Base-by-base conservation (phyloP, 2,329 filamentous ascomycete genomes). In the Furcasterigmium furcatum region DNA sequence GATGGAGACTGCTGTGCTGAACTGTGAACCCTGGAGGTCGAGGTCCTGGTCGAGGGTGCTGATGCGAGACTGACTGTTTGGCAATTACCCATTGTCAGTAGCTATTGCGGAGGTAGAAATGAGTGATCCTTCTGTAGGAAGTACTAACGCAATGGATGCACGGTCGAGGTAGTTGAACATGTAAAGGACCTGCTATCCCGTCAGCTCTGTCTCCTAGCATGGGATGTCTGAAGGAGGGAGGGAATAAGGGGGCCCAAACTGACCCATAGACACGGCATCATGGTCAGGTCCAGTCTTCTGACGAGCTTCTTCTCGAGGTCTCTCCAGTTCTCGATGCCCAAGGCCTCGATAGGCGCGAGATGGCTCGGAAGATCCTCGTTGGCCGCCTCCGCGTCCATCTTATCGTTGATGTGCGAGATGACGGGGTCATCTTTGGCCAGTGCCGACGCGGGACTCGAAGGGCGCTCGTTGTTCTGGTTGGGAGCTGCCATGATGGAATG, bases 111-210 rank as follows among this genome's bases (percentile, higher is more conserved):
- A n/a, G 24, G 7, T 27, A 7, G 24, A 27, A 27, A 27, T 27
- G 24, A 7, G 24, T 12, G 5, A 46, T 46, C 24, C 24, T 7
- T 27, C 7, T 7, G 24, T 7, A 2, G 1, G 7, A 8, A 13
- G 30, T 14, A 34, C 30, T 5, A 20, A 55, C 52, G 53, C 50
- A 38, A 57, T 55, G 12, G 51, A 52, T 38, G 51, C 51, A n/a
- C 53, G 42, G 25, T 56, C 55, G 4, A 57, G 41, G 25, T 56
- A 56, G 45, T 56, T 57, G 42, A 55, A 54, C 3, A 57, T 25
- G 25, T 56, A 57, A 2, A 57, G 44, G 4, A 56, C 24, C 52
- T 35, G 32, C n/a, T 16, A 7, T 27, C 24, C 12, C 24, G 24
- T 27, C 24, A 27, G 24, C 12, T 27, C 12, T 27, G 14, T 16